A percentile compares a stretch with the other conserved stretches of the same genome.
Evolutionary conservation across 139 green algal genomes (phyloP).

Genomic region (Auxenochlorella pyrenoidosa): DNA sequence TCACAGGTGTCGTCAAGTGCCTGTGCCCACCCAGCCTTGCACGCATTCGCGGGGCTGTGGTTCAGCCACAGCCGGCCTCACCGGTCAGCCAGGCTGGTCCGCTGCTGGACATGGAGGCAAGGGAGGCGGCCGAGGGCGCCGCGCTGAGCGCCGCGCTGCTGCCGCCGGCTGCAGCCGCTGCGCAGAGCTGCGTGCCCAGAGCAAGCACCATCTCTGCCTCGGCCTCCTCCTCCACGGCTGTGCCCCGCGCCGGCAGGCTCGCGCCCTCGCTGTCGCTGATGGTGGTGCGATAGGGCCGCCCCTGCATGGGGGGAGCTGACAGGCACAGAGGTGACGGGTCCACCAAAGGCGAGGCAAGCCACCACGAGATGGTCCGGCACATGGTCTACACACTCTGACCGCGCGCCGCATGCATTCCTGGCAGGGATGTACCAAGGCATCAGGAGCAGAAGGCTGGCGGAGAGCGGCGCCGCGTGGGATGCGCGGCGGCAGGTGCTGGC

Average conservation of each 20-base stretch:
- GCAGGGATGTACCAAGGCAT: no score
- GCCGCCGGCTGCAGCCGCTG: neutral
- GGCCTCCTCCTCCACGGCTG: neutral
- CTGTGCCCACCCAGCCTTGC: no score
- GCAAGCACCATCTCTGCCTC: slow-evolving; percentile 8
- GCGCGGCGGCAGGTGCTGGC: no score
- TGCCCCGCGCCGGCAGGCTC: slow-evolving; percentile 1
- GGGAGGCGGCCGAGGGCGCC: neutral
- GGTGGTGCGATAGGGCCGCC: slow-evolving; percentile 8
- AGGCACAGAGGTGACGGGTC: neutral
- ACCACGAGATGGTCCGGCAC: no score
- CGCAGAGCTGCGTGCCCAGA: neutral
- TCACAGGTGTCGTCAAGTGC: no score
- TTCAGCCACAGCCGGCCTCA: no score
- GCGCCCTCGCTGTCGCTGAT: slow-evolving; percentile 25
- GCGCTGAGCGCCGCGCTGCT: neutral
- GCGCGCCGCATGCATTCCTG: no score
- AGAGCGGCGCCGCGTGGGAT: no score
- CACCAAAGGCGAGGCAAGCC: neutral
- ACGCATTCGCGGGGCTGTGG: no score
- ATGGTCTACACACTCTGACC: no score
- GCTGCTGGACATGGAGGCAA: neutral
- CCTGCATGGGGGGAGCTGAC: neutral
- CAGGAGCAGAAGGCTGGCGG: no score
- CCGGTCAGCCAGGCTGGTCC: neutral